Percentiles rank a stretch among this genome's conserved stretches.
phyloP scores from a whole-genome alignment of 1,284 basidiomycete genomes.

The Cutaneotrichosporon sp. region DNA sequence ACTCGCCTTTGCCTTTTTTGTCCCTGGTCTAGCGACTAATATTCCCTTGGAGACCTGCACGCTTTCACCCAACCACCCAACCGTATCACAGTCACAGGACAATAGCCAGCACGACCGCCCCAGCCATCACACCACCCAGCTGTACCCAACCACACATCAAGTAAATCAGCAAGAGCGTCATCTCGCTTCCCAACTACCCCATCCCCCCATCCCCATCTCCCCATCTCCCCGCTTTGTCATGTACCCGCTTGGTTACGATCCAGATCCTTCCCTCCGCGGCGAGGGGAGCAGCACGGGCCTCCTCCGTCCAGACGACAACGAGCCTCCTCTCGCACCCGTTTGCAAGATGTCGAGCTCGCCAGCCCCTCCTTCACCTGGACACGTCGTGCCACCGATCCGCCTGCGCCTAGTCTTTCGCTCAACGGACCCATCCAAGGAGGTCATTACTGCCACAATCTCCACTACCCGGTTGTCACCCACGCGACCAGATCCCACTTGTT shows the following conservation, averaged over 20 bases:
- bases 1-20: not conserved
- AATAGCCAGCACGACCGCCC: not conserved
- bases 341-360: not conserved
- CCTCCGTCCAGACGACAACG: conserved; percentile 4
- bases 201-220: not conserved
- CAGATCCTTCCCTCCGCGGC: conserved; percentile 21
- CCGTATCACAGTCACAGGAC: not conserved
- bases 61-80: not conserved
- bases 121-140: not conserved
- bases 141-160: not conserved
- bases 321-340: not conserved
- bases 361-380: not conserved
- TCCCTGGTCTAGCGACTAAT: not conserved
- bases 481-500: not conserved
- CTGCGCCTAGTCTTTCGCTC: conserved; percentile 1
- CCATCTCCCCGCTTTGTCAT: not conserved
- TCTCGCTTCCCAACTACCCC: not conserved
- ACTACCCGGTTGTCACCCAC: conserved; percentile 4
- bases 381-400: not conserved
- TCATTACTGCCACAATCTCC: not conserved
- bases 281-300: conserved; percentile 26
- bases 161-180: not conserved
- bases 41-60: not conserved
- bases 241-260: conserved; percentile 23
- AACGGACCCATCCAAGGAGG: not conserved